These are phyloP conservation scores for Colletotrichum gigasporum DNA, from an alignment of 2,329 filamentous ascomycete genomes.

Conservation along the genomic window DNA sequence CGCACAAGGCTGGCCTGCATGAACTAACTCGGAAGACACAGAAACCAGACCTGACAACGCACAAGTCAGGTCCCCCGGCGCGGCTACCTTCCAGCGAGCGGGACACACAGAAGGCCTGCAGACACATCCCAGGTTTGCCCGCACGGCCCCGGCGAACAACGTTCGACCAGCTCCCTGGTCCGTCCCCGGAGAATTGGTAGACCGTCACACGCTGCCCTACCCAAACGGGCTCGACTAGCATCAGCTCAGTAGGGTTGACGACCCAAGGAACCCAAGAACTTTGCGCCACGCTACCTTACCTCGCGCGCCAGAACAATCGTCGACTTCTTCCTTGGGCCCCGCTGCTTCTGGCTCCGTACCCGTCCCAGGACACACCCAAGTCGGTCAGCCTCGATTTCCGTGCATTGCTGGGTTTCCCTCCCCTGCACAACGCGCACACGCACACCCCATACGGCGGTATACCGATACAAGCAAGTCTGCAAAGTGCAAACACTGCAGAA, in stretches of 20 bases:
- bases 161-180: constrained; percentile 28
- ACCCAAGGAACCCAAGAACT: constrained; percentile 1
- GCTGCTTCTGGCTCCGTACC: background rate
- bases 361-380: constrained; percentile 10
- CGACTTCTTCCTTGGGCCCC: constrained; percentile 12
- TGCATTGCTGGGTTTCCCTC: constrained; percentile 16
- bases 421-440: constrained; percentile 15
- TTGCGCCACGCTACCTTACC: constrained; percentile 8
- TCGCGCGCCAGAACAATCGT: constrained; percentile 17
- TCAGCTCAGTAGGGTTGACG: constrained; percentile 9
- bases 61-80: constrained; percentile 24
- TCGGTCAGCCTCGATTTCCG: constrained; percentile 18
- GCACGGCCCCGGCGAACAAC: constrained; percentile 32
- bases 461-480: no score
- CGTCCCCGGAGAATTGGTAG: constrained; percentile 28
- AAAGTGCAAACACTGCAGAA: constrained; percentile 22
- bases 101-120: constrained; percentile 26
- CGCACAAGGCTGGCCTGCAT: constrained; percentile 31
- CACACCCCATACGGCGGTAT: background rate
- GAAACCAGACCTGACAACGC: background rate
- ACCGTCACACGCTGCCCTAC: constrained; percentile 22
- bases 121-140: constrained; percentile 23
- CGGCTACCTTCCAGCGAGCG: constrained; percentile 4
- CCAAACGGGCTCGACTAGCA: constrained; percentile 17
- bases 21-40: constrained; percentile 31